These are phyloP conservation scores for Pichia sp. DNA, from an alignment of 1,139 yeast genomes.

Conservation along the genomic window DNA sequence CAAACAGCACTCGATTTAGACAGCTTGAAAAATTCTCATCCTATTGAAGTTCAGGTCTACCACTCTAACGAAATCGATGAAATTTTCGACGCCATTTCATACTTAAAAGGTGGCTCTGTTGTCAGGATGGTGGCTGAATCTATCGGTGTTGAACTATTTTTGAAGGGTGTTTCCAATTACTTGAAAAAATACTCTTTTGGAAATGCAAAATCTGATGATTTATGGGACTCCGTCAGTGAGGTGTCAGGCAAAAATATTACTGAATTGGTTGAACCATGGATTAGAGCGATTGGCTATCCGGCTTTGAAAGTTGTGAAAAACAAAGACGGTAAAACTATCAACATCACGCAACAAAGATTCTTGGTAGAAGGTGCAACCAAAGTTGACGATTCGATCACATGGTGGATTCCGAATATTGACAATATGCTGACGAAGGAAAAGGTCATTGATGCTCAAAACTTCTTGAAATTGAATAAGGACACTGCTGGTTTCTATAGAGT, in stretches of 20 bases:
- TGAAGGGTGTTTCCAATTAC: conserved; percentile 51
- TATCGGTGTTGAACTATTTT: conserved; percentile 47
- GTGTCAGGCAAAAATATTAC: conserved; percentile 45
- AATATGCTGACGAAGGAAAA: conserved; percentile 22
- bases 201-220: conserved; percentile 50
- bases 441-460: conserved; percentile 24
- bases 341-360: conserved; percentile 51
- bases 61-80: conserved; percentile 55
- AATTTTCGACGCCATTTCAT: conserved; percentile 54
- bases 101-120: conserved; percentile 53
- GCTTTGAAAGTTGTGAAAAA: conserved; percentile 36
- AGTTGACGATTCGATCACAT: conserved; percentile 34
- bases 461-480: conserved; percentile 59
- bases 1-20: conserved; percentile 52
- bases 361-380: conserved; percentile 48
- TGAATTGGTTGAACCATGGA: conserved; percentile 49
- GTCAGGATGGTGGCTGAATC: conserved; percentile 52
- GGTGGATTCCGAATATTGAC: conserved; percentile 69
- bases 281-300: conserved; percentile 51
- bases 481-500: conserved; percentile 66
- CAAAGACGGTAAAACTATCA: conserved; percentile 31
- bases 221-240: conserved; percentile 48
- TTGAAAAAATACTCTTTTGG: conserved; percentile 45
- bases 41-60: conserved; percentile 53
- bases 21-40: conserved; percentile 52